phyloP scores from a whole-genome alignment of 2,329 filamentous ascomycete species.

The Epichloe uncinata region DNA sequence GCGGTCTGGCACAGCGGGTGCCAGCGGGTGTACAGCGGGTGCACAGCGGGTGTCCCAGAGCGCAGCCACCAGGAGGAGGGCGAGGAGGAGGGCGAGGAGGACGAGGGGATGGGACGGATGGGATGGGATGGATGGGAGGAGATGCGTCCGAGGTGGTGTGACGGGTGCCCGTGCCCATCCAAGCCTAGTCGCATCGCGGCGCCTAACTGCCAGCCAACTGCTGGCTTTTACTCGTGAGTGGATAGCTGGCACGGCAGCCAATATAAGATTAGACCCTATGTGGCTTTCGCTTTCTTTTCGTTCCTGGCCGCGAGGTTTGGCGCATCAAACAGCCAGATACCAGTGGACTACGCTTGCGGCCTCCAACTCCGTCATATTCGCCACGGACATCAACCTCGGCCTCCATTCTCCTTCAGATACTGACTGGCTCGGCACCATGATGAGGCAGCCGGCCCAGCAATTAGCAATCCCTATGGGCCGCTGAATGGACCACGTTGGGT shows the following conservation, averaged over 20 bases:
- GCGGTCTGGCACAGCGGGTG: too few species aligned
- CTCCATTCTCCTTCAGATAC: background rate
- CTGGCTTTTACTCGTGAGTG: background rate
- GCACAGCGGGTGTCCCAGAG: too few species aligned
- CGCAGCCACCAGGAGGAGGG: too few species aligned
- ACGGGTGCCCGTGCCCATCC: conserved; percentile 1
- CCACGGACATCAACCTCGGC: background rate
- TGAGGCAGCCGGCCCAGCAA: background rate
- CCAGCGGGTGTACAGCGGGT: too few species aligned
- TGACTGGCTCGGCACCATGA: background rate
- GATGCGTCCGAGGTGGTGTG: conserved; percentile 1
- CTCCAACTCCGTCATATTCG: background rate
- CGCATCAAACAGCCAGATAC: background rate
- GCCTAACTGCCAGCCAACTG: background rate
- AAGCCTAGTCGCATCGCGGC: conserved; percentile 2
- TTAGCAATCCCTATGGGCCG: background rate
- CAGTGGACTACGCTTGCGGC: background rate
- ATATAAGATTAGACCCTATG: background rate
- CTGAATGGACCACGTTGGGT: background rate
- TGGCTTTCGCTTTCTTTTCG: background rate
- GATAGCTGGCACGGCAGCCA: background rate
- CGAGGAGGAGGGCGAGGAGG: too few species aligned
- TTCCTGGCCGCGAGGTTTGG: background rate
- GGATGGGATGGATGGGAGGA: background rate
- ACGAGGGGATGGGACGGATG: too few species aligned